These are phyloP conservation scores for Prillingera fragicola DNA, from an alignment of 1,284 basidiomycete species.

Conservation along the genomic window DNA sequence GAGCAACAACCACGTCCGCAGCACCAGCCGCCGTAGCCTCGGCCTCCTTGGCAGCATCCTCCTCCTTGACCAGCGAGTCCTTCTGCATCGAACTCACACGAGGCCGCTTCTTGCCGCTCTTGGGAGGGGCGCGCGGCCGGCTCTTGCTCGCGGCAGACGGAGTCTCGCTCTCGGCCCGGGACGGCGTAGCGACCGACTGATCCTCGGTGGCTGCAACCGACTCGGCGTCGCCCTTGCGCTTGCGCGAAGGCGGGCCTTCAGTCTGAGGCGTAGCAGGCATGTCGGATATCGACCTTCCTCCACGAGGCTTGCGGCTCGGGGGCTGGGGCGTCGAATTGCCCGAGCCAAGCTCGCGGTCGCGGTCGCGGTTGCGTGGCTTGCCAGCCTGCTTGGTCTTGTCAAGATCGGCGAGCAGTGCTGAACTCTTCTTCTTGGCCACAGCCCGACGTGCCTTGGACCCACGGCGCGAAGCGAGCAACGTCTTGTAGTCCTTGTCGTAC, in stretches of 20 bases:
- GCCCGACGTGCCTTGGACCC: constrained; percentile 56
- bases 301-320: neutral
- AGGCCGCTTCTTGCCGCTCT: constrained; percentile 32
- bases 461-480: constrained; percentile 49
- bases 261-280: constrained; percentile 9
- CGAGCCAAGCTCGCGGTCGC: constrained; percentile 4
- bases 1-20: constrained; percentile 2
- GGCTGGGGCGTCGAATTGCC: constrained; percentile 9
- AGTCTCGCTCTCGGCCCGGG: constrained; percentile 29
- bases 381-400: constrained; percentile 9
- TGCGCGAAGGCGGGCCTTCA: constrained; percentile 11
- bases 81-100: constrained; percentile 27
- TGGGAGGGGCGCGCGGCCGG: constrained; percentile 25
- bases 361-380: constrained; percentile 5
- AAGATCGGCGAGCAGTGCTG: constrained; percentile 39
- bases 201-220: constrained; percentile 1
- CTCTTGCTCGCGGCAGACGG: constrained; percentile 21
- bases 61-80: constrained; percentile 7
- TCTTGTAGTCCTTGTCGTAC: constrained; percentile 79
- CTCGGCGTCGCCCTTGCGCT: constrained; percentile 9
- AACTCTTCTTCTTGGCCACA: constrained; percentile 37
- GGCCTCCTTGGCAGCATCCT: neutral
- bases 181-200: constrained; percentile 14
- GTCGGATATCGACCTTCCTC: neutral
- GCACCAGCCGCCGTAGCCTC: neutral